These are phyloP conservation scores for Thelonectria rubi DNA, from an alignment of 2,329 filamentous ascomycete genomes.

Conservation along the genomic window DNA sequence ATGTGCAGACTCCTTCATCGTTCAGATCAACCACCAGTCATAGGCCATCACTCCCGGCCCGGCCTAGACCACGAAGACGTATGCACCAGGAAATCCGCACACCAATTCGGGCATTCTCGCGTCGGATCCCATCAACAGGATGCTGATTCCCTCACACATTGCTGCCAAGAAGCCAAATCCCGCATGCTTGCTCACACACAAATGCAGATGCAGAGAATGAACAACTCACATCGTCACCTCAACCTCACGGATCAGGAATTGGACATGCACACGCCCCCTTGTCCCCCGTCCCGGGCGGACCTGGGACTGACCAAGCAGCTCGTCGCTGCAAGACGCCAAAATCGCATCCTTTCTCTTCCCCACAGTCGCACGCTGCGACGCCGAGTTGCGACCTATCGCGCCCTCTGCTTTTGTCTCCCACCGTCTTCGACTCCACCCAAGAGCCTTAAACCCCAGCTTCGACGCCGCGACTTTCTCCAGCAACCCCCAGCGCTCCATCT, in stretches of 20 bases:
- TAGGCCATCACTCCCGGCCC: constrained; percentile 7
- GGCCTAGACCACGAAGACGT: not conserved
- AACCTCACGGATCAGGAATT: constrained; percentile 3
- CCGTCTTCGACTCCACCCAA: constrained; percentile 34
- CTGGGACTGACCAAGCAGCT: constrained; percentile 10
- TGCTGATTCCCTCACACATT: constrained; percentile 9
- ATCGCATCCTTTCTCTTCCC: constrained; percentile 38
- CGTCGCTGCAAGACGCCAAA: constrained; percentile 28
- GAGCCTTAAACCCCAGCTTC: constrained; percentile 43
- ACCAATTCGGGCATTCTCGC: constrained; percentile 4
- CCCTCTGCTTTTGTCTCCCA: constrained; percentile 35
- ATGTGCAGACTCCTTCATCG: too few relatives aligned
- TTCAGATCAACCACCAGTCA: not conserved
- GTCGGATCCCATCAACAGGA: constrained; percentile 1
- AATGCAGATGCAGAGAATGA: constrained; percentile 2
- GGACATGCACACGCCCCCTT: constrained; percentile 15
- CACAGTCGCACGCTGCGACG: constrained; percentile 40
- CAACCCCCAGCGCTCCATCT: constrained; percentile 32
- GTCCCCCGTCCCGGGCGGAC: constrained; percentile 15
- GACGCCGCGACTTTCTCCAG: constrained; percentile 35
- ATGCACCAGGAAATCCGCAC: constrained; percentile 1
- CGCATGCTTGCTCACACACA: not conserved
- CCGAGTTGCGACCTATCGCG: constrained; percentile 40
- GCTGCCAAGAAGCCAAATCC: not conserved
- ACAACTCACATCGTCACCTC: constrained; percentile 1